Evolutionary conservation across 2,329 filamentous ascomycete species (phyloP), one percentile per base, ranked within the genome.

Genomic region (Bipolaris gigantea): DNA sequence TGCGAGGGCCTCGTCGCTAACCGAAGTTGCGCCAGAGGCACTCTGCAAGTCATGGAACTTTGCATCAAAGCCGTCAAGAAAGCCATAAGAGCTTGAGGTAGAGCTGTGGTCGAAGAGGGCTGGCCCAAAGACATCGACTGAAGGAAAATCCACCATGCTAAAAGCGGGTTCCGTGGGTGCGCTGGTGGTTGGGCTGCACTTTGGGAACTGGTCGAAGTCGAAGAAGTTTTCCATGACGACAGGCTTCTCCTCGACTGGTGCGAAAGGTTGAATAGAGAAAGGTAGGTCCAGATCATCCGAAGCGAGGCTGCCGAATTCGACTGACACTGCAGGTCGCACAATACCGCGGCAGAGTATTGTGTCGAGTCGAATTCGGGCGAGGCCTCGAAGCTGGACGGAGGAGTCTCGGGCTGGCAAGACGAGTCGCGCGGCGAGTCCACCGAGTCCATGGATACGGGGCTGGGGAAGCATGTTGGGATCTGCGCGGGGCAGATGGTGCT

Each of bases 301-400:
- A 66, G 64, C 56, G 63, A 64, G 61, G 63, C 56, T 60, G 55
- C 58, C 63, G 71, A 71, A 63, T 80, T 85, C 89, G 89, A 93
- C 88, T 86, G 94, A 97, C 94, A 99, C 94, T 89, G 94, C 94
- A 96, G 94, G 94, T 96, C 94, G 79, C 89, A 97, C 94, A 97
- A 97, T 93, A 97, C 88, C 92, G 85, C 94, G 84, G 94, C 94
- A 97, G 94, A 92, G 96, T 95, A 92, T 97, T 97, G 94, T 97
- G 92, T 94, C 94, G 85, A 80, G 84, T 95, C 90, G 86, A 89
- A 83, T 79, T 88, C 84, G 80, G 79, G 63, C 41, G 63, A 75
- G 75, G 76, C 75, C 69, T 76, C 74, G 51, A 66, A 66, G 52
- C 66, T 61, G 63, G 75, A 75, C 56, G 62, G 61, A 44, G 73